A percentile compares a stretch with the other conserved stretches of the same genome.
Conservation (phyloP, 257 asterid genomes). For the Rubia yunnanensis region DNA sequence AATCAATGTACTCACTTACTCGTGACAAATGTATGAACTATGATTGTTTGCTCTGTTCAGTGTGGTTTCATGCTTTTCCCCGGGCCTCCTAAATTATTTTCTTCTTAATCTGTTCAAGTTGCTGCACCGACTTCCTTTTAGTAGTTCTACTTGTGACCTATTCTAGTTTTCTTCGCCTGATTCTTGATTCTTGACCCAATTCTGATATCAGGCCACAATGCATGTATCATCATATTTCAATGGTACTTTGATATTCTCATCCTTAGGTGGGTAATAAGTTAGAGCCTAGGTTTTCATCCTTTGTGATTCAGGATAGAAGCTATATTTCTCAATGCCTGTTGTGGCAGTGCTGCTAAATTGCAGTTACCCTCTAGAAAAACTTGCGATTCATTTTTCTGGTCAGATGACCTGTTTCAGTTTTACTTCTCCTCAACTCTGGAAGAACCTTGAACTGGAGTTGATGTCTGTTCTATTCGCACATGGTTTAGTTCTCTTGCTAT, state of each 20-base stretch:
- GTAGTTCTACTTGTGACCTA: not conserved
- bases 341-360: not conserved
- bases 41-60: not conserved
- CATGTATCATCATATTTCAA: not conserved
- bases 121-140: not conserved
- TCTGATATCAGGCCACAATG: not conserved
- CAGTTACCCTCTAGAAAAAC: not conserved
- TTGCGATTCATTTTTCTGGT: not conserved
- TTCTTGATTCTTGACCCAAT: not conserved
- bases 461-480: not conserved
- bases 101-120: not conserved
- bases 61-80: not conserved
- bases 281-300: not conserved
- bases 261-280: not conserved
- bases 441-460: not conserved
- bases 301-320: not conserved
- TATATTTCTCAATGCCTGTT: not conserved
- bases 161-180: not conserved
- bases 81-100: no score
- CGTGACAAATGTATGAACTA: conserved; percentile 2
- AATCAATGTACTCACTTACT: not conserved
- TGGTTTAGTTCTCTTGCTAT: not conserved
- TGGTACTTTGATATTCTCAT: not conserved
- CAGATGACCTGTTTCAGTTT: not conserved
- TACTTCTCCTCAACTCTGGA: not conserved